Percentiles rank a stretch among this genome's conserved stretches.
Conservation (phyloP, 1,284 basidiomycete species). For the Puccinia hordei region DNA sequence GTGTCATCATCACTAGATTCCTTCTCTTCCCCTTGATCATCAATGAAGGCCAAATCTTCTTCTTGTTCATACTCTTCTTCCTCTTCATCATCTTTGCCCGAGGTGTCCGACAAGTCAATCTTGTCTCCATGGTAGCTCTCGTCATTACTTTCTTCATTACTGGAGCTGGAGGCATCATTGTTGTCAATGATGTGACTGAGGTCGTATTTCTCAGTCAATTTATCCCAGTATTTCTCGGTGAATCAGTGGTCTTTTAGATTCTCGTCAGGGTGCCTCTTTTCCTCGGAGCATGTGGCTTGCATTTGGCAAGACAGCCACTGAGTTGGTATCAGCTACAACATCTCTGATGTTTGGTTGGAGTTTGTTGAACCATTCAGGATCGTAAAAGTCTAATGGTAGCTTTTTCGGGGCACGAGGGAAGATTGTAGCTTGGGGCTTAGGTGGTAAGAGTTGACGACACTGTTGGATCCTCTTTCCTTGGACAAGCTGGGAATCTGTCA, state of each 20-base stretch:
- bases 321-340: not conserved
- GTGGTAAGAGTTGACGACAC: not conserved
- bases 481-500: not conserved
- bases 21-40: too few species aligned
- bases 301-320: constrained; percentile 8
- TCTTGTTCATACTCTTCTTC: not conserved
- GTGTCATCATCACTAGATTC: not conserved
- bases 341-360: constrained; percentile 18
- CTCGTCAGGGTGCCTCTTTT: constrained; percentile 9
- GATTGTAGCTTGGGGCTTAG: not conserved
- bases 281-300: not conserved
- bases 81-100: not conserved
- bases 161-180: not conserved
- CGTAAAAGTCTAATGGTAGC: constrained; percentile 17
- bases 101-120: not conserved
- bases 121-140: not conserved
- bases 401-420: not conserved
- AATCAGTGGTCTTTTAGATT: constrained; percentile 1
- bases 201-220: not conserved
- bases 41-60: constrained; percentile 3
- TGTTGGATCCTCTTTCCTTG: not conserved
- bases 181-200: constrained; percentile 19
- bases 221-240: constrained; percentile 24
- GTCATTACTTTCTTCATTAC: not conserved
- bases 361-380: constrained; percentile 16